phyloP scores from a whole-genome alignment of 202 grass and related monocot genomes.

The Hordeum pubiflorum region DNA sequence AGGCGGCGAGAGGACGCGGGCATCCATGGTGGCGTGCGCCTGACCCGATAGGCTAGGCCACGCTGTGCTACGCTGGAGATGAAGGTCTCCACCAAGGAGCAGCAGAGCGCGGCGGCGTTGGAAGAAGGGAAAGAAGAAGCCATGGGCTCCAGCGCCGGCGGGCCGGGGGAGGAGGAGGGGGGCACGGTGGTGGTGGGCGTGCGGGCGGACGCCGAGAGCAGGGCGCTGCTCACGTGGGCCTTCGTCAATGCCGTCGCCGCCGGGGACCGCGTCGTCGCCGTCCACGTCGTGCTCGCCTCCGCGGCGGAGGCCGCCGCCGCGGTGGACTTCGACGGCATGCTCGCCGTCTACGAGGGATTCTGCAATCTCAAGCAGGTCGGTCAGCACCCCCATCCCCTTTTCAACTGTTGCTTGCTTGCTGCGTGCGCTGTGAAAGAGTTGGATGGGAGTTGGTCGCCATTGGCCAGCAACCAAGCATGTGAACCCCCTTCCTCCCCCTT shows the following conservation, averaged over 20 bases:
- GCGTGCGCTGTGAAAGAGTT: not conserved
- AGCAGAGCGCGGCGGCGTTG: too few species aligned
- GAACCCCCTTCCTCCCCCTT: not conserved
- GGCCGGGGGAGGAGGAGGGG: not conserved
- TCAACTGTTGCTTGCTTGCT: not conserved
- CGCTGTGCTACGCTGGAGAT: not conserved
- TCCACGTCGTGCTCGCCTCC: slow-evolving; percentile 50
- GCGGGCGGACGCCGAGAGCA: slow-evolving; percentile 51
- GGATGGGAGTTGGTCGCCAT: not conserved
- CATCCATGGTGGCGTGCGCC: not conserved
- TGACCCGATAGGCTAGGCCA: not conserved
- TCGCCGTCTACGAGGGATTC: slow-evolving; percentile 74
- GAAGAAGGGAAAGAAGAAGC: not conserved
- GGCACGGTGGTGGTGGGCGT: slow-evolving; percentile 62
- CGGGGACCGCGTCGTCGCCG: slow-evolving; percentile 64
- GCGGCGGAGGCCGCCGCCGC: slow-evolving; percentile 38
- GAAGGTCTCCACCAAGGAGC: slow-evolving; percentile 5
- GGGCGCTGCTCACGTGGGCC: slow-evolving; percentile 68
- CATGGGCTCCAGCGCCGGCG: not conserved
- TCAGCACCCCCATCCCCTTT: not conserved
- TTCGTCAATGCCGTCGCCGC: slow-evolving; percentile 55
- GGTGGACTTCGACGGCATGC: slow-evolving; percentile 74
- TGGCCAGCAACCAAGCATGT: not conserved
- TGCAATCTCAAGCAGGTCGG: slow-evolving; percentile 94
- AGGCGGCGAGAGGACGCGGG: not conserved